Percentiles rank a stretch among this genome's conserved stretches.
Conservation (phyloP, 2,329 filamentous ascomycete genomes). For the Zasmidium angulare region DNA sequence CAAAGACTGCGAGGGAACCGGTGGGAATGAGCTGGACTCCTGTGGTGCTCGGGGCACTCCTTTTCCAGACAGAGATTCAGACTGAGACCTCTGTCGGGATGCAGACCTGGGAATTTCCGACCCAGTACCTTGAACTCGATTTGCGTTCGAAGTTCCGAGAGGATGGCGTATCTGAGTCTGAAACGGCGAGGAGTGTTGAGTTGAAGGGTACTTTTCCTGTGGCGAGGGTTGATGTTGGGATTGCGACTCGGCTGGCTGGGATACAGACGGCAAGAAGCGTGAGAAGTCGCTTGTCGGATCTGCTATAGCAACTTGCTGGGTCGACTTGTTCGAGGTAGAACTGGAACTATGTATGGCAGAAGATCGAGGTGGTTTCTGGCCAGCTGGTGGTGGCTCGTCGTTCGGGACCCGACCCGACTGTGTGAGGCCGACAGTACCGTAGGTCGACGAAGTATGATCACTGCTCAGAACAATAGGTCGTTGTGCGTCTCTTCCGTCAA, state of each 20-base stretch:
- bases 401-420: slow-evolving; percentile 9
- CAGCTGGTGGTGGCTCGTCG: slow-evolving; percentile 19
- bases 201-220: not conserved
- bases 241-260: not conserved
- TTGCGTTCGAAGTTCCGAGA: not conserved
- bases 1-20: not conserved
- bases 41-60: no score
- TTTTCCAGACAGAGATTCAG: not conserved
- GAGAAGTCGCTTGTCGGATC: not conserved
- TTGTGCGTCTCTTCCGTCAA: not conserved
- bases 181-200: not conserved
- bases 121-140: slow-evolving; percentile 13
- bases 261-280: not conserved
- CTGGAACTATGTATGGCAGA: not conserved
- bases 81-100: not conserved
- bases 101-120: not conserved
- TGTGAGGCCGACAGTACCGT: no score
- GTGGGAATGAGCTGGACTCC: no score
- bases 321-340: not conserved
- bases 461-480: slow-evolving; percentile 2
- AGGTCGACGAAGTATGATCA: not conserved
- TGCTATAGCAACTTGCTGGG: not conserved
- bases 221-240: not conserved
- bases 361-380: slow-evolving; percentile 13
- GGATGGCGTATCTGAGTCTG: not conserved